Evolutionary conservation across 805 yeast species (phyloP).

Genomic region (Lipomyces sp.): DNA sequence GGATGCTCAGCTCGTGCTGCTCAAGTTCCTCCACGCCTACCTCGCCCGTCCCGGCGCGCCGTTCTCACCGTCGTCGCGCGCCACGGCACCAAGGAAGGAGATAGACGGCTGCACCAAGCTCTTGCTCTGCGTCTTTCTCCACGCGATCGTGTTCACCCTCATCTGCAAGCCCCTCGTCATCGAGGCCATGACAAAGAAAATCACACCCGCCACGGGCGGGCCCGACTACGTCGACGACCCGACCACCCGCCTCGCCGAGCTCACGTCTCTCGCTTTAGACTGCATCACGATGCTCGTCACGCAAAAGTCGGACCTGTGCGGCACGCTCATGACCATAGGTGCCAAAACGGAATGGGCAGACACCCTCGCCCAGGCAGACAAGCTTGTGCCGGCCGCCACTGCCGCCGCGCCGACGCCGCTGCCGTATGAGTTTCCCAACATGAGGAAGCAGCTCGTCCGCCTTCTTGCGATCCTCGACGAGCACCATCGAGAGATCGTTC

Average conservation of each 20-base stretch:
- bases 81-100: not conserved
- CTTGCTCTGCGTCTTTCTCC: conserved; percentile 9
- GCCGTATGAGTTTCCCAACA: conserved; percentile 50
- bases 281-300: conserved; percentile 8
- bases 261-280: conserved; percentile 3
- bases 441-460: conserved; percentile 65
- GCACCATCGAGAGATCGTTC: conserved; percentile 58
- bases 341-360: conserved; percentile 13
- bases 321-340: conserved; percentile 3
- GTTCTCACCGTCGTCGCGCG: not conserved
- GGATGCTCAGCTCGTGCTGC: conserved; percentile 6
- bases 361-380: conserved; percentile 10
- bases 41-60: not conserved
- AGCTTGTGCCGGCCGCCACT: conserved; percentile 3
- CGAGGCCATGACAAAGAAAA: conserved; percentile 14
- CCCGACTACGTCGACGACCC: not conserved
- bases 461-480: conserved; percentile 57
- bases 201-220: too few species aligned
- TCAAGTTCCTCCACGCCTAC: conserved; percentile 21
- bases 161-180: conserved; percentile 13
- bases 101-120: not conserved
- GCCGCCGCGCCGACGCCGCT: not conserved
- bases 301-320: not conserved
- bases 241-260: conserved; percentile 1
- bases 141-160: conserved; percentile 3